Base-by-base conservation (phyloP, 495 filamentous ascomycete genomes). In the Chaetomidium leptoderma region DNA sequence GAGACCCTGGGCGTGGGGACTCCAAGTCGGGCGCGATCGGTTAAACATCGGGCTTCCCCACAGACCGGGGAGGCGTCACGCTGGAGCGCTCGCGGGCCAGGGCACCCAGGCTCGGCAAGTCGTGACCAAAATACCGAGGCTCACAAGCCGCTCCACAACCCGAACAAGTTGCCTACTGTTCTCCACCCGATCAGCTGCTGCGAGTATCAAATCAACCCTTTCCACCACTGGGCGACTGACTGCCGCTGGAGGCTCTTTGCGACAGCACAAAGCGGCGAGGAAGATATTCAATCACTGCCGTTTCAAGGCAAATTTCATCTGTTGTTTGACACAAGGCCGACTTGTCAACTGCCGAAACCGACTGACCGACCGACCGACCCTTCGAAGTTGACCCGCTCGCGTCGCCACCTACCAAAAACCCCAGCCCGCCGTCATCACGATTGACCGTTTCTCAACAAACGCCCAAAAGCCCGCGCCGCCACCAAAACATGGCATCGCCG, bases 401-500 rank as follows among this genome's bases (percentile, higher is more conserved):
- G 53, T 52, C 59, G 55, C 59, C 53, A 57, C 54, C 59, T 52
- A 35, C 59, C 46, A 35, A 49, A 61, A 57, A 61, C 54, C 53
- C 48, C 48, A 43, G 33, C 39, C 59, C 48, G 47, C 14, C 27
- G 26, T 27, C 53, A 33, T 32, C 32, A 16, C 39, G 13, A 35
- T 8, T 23, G 36, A 44, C 3, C 19, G 2, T n/a, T 32, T 42
- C 29, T 27, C 26, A 21, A 45, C 17, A 19, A 32, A 16, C 52
- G n/a, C 16, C 27, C 19, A 39, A 47, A 52, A 27, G 17, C 19
- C 27, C 27, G 11, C 46, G 10, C 9, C 35, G 19, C 13, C 55
- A 51, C 6, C 55, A 55, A 30, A 63, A 26, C 17, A 79, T 80
- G 77, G 82, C 84, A 62, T 92, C 92, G 74, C 92, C 92, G 64